Evolutionary conservation across 257 asterid genomes (phyloP).

Genomic region (Rehmannia glutinosa): DNA sequence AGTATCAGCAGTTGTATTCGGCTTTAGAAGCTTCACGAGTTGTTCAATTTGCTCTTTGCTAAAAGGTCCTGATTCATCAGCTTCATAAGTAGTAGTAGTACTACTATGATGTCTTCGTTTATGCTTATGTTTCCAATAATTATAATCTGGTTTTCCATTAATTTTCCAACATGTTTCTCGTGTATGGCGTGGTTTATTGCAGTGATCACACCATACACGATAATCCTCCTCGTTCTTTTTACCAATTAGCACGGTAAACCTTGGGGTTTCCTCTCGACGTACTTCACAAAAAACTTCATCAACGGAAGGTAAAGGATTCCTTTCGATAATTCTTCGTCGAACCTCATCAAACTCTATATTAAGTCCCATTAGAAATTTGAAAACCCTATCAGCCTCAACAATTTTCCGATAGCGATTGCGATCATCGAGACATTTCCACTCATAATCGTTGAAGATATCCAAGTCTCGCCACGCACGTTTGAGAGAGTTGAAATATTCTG

Average conservation of each 20-base stretch:
- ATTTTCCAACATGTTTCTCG: neutral
- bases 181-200: neutral
- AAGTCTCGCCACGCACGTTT: neutral
- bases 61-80: neutral
- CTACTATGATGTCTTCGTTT: neutral
- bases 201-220: neutral
- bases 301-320: neutral
- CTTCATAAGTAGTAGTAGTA: neutral
- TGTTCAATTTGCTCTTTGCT: neutral
- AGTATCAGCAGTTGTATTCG: neutral
- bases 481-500: neutral
- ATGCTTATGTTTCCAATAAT: neutral
- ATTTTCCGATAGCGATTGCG: neutral
- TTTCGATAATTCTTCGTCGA: neutral
- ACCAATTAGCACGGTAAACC: too few species aligned
- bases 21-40: neutral
- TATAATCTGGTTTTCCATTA: neutral
- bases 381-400: neutral
- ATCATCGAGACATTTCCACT: neutral
- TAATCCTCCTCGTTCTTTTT: too few species aligned
- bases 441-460: neutral
- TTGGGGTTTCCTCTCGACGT: too few species aligned
- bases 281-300: neutral
- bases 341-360: conserved; percentile 6
- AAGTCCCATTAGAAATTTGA: neutral